These are phyloP conservation scores for Morella rubra DNA, from an alignment of 306 rosid species.

Conservation along the genomic window DNA sequence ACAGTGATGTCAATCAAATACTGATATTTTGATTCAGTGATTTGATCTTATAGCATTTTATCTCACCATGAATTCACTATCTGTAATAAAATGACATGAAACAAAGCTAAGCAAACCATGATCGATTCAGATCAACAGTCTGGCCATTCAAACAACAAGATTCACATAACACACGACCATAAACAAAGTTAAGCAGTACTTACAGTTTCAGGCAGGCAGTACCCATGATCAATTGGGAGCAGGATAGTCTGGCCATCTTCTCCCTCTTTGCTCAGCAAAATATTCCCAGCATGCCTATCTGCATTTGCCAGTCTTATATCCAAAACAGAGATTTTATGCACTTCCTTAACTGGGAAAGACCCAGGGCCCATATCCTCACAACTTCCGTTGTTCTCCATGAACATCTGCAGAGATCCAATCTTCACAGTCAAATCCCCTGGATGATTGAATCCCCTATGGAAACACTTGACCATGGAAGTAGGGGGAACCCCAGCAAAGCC, in stretches of 20 bases:
- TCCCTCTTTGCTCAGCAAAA: slow-evolving; percentile 56
- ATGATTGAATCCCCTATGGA: slow-evolving; percentile 69
- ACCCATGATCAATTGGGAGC: slow-evolving; percentile 96
- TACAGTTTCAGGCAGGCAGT: slow-evolving; percentile 93
- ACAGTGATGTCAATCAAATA: too few species aligned
- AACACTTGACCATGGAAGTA: slow-evolving; percentile 67
- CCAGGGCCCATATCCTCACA: slow-evolving; percentile 95
- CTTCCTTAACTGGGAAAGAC: slow-evolving; percentile 76
- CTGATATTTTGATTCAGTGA: too few species aligned
- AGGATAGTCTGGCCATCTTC: slow-evolving; percentile 54
- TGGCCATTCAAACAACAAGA: too few species aligned
- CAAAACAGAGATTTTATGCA: slow-evolving; percentile 80
- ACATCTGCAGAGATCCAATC: slow-evolving; percentile 96
- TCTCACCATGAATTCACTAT: neutral
- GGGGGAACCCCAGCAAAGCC: slow-evolving; percentile 97
- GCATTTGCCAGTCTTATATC: slow-evolving; percentile 90
- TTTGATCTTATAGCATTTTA: too few species aligned
- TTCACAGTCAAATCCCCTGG: slow-evolving; percentile 55
- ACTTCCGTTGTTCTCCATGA: slow-evolving; percentile 78
- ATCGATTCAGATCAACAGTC: too few species aligned
- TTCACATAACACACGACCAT: neutral
- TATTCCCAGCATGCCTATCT: slow-evolving; percentile 93
- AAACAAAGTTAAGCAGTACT: slow-evolving; percentile 26
- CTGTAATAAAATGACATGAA: neutral
- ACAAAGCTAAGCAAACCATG: neutral